A percentile compares a stretch with the other conserved stretches of the same genome.
These are phyloP conservation scores for Ophiostoma perfectum DNA, from an alignment of 2,329 filamentous ascomycete species.

Conservation along the genomic window DNA sequence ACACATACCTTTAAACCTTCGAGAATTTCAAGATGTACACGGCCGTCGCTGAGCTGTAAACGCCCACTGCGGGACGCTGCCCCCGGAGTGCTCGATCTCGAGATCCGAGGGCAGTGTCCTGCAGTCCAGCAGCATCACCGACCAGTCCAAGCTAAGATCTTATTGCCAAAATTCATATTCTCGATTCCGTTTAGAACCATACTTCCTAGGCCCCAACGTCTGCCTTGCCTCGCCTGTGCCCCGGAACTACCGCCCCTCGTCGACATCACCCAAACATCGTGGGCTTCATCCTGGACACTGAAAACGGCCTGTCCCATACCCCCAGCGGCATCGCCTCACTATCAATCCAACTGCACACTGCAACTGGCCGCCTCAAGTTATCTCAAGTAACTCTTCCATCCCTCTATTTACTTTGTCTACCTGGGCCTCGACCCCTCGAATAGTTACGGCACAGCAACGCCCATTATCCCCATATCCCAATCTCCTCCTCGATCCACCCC, in stretches of 20 bases:
- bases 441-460: conserved; percentile 6
- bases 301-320: not conserved
- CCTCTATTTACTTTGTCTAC: not conserved
- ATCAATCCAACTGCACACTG: not conserved
- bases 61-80: conserved; percentile 68
- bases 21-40: conserved; percentile 62
- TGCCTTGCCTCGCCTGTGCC: conserved; percentile 32
- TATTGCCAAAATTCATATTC: conserved; percentile 43
- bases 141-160: conserved; percentile 52
- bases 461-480: not conserved
- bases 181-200: conserved; percentile 59
- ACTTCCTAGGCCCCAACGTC: conserved; percentile 42
- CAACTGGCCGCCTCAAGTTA: not conserved
- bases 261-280: conserved; percentile 12
- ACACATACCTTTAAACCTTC: conserved; percentile 49
- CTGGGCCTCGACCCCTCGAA: conserved; percentile 13
- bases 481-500: conserved; percentile 13
- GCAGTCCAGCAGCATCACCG: conserved; percentile 83
- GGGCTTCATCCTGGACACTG: not conserved
- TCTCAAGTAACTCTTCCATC: not conserved
- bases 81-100: conserved; percentile 20
- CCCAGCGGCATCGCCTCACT: not conserved
- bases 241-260: conserved; percentile 25
- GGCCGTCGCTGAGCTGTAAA: conserved; percentile 90
- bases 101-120: conserved; percentile 42